A percentile compares a stretch with the other conserved stretches of the same genome.
Evolutionary conservation across 192 early-diverging fungal genomes (phyloP).

Genomic region (Helicostylum pulchrum): DNA sequence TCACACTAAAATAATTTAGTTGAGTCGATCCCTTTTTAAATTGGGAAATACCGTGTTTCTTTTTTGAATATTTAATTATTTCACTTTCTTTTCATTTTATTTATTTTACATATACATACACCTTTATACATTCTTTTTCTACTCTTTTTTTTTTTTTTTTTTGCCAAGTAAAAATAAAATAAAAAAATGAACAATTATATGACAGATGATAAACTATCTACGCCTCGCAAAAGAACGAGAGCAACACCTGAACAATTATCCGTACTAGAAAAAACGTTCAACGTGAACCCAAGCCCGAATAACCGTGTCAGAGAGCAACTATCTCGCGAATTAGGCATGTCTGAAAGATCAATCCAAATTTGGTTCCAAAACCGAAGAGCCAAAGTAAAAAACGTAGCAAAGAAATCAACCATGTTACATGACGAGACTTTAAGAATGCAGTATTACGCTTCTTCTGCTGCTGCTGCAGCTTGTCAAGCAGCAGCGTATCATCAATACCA

Average conservation of each 20-base stretch:
- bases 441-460: conserved; percentile 27
- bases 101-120: neutral
- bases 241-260: conserved; percentile 64
- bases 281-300: conserved; percentile 64
- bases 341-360: conserved; percentile 73
- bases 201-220: conserved; percentile 2
- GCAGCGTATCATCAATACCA: conserved; percentile 20
- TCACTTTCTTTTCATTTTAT: neutral
- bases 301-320: conserved; percentile 63
- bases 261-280: conserved; percentile 67
- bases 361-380: conserved; percentile 85
- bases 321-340: conserved; percentile 67
- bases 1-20: neutral
- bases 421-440: conserved; percentile 26
- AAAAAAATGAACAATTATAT: conserved; percentile 5
- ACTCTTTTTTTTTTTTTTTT: neutral
- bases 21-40: neutral
- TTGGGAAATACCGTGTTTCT: neutral
- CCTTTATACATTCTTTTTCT: neutral
- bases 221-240: conserved; percentile 57
- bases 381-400: conserved; percentile 66
- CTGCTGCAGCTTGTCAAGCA: conserved; percentile 30
- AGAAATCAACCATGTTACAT: conserved; percentile 25
- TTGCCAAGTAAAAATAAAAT: too few species aligned
- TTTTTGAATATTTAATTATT: conserved; percentile 1